Percentiles rank a stretch among this genome's conserved stretches.
phyloP scores from a whole-genome alignment of 768 basidiomycete genomes.

The Mycena pura region DNA sequence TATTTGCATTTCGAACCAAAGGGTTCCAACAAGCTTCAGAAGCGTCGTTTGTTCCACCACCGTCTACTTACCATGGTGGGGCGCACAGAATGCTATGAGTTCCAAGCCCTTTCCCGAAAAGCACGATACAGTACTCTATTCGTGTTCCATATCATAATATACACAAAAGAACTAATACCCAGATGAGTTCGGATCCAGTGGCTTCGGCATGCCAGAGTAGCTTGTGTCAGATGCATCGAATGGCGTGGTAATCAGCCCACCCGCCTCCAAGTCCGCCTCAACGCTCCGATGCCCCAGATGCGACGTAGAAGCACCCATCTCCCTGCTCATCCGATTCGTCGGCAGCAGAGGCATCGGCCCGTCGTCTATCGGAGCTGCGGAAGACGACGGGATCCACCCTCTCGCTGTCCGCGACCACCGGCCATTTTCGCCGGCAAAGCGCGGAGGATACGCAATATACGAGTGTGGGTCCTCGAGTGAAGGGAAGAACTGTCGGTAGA shows the following conservation, averaged over 20 bases:
- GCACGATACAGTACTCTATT: no score
- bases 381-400: slow-evolving; percentile 7
- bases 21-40: no score
- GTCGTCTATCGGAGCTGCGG: slow-evolving; percentile 5
- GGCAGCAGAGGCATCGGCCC: slow-evolving; percentile 22
- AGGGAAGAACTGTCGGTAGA: slow-evolving; percentile 35
- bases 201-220: slow-evolving; percentile 16
- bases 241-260: slow-evolving; percentile 21
- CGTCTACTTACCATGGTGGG: no score
- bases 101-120: no score
- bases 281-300: slow-evolving; percentile 15
- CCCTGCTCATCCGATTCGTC: slow-evolving; percentile 9
- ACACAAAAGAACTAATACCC: background rate
- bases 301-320: slow-evolving; percentile 10
- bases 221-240: slow-evolving; percentile 6
- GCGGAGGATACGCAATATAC: slow-evolving; percentile 27
- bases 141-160: no score
- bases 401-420: slow-evolving; percentile 5
- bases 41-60: no score
- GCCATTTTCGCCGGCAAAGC: background rate
- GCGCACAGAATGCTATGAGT: no score
- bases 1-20: no score
- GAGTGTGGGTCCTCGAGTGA: slow-evolving; percentile 30
- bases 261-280: slow-evolving; percentile 21
- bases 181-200: background rate